Evolutionary conservation across 2,329 filamentous ascomycete species (phyloP), one percentile per base, ranked within the genome.

Genomic region (Aspergillus persii): DNA sequence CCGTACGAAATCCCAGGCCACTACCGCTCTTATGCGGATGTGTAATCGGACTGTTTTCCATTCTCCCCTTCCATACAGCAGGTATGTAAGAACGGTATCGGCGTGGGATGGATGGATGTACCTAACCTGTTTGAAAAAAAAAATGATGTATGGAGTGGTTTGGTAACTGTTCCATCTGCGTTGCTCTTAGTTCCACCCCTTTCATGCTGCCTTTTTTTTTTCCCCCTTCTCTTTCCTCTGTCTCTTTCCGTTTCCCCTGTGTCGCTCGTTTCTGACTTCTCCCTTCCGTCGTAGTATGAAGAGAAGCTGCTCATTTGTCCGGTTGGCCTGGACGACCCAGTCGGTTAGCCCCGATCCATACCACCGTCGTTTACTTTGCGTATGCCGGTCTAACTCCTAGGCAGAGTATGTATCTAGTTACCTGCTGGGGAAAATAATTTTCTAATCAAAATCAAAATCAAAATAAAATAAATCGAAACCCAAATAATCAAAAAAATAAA

Each of bases 341-440:
- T 70, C 64, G 65, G 66, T 65, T 69, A 64, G 63, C 59, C 54
- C 59, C 66, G 67, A 69, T 67, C 62, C 58, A 59, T 58, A 52
- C 56, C 59, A 61, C 60, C 62, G 53, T 41, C 51, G 49, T 59
- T 58, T 41, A 48, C 62, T 61, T 58, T 55, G 36, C 36, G 36
- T 41, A 41, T 41, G 36, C 36, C 36, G 36, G 36, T 41, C 36
- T 41, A 41, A 5, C 8, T 31, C 30, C 33, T 36, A 36, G 33
- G 33, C 33, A 9, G 9, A 9, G 33, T 36, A 61, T 61, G 59
- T 62, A 23, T 23, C 18, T 23, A 23, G 18, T 23, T 23, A 23
- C 18, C 62, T 56, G 55, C 56, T 63, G 58, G 51, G 61, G 64
- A 64, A 60, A 61, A 63, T 57, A 64, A 56, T 55, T 54, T 62